Evolutionary conservation across 331 rosid species (phyloP).

Genomic region (Pyracantha coccinea): DNA sequence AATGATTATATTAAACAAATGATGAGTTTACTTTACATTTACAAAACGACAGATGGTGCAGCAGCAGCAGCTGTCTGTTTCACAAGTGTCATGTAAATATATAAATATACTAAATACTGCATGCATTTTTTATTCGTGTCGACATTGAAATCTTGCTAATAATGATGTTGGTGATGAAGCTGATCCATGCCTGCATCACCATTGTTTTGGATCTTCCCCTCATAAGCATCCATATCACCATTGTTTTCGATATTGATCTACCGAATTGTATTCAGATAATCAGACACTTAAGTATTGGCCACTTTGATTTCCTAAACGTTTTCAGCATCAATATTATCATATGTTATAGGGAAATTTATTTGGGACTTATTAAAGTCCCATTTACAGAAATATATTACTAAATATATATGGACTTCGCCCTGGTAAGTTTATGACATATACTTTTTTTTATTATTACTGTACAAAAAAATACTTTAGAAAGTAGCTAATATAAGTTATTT

Average conservation of each 20-base stretch:
- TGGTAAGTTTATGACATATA: too few species aligned
- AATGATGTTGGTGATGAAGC: constrained; percentile 6
- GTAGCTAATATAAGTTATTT: too few species aligned
- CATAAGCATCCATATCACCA: neutral
- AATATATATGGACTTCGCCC: too few species aligned
- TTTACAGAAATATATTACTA: too few species aligned
- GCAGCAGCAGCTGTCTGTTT: neutral
- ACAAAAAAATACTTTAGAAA: too few species aligned
- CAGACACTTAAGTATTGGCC: neutral
- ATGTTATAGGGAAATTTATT: too few species aligned
- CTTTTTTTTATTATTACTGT: too few species aligned
- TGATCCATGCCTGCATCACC: constrained; percentile 8
- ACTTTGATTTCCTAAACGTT: too few species aligned
- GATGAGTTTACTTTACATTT: too few species aligned
- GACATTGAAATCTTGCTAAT: constrained; percentile 3
- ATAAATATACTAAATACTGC: neutral
- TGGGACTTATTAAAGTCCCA: too few species aligned
- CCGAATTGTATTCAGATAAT: neutral
- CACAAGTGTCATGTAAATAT: neutral
- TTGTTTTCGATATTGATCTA: neutral
- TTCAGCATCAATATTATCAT: too few species aligned
- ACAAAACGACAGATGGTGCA: neutral
- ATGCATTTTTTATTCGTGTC: neutral
- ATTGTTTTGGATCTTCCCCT: neutral
- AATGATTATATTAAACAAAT: too few species aligned